phyloP scores from a whole-genome alignment of 352 stramenopile species.

The Pythium angustatum region DNA sequence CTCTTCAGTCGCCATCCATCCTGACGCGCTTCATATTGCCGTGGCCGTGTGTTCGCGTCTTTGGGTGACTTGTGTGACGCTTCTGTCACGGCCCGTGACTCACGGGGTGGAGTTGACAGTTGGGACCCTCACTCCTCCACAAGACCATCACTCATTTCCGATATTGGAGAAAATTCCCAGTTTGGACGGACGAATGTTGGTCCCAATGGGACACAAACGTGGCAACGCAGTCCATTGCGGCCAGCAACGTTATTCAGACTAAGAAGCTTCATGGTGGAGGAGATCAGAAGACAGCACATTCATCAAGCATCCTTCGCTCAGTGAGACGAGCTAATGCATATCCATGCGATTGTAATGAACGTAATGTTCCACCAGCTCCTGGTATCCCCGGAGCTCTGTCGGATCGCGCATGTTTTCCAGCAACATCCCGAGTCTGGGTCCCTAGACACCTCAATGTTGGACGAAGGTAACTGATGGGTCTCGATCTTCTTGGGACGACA shows the following conservation, averaged over 20 bases:
- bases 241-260: too few relatives aligned
- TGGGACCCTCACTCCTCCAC: constrained; percentile 29
- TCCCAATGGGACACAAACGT: constrained; percentile 15
- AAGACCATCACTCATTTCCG: constrained; percentile 28
- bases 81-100: too few relatives aligned
- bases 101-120: constrained; percentile 23
- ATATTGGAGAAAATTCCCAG: constrained; percentile 34
- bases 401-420: too few relatives aligned
- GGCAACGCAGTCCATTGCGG: too few relatives aligned
- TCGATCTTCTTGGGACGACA: constrained; percentile 21
- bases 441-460: not conserved
- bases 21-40: not conserved
- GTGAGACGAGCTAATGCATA: too few relatives aligned
- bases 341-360: too few relatives aligned
- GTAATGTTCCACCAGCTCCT: too few relatives aligned
- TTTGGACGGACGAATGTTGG: constrained; percentile 26
- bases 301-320: too few relatives aligned
- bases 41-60: not conserved
- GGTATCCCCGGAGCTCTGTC: too few relatives aligned
- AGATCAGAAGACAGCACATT: too few relatives aligned
- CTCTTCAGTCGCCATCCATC: constrained; percentile 9
- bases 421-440: too few relatives aligned
- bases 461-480: constrained; percentile 15
- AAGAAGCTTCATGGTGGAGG: too few relatives aligned
- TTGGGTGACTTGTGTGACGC: constrained; percentile 4